Evolutionary conservation across 345 rosid species (phyloP).

Genomic region (Euphorbia peplus): DNA sequence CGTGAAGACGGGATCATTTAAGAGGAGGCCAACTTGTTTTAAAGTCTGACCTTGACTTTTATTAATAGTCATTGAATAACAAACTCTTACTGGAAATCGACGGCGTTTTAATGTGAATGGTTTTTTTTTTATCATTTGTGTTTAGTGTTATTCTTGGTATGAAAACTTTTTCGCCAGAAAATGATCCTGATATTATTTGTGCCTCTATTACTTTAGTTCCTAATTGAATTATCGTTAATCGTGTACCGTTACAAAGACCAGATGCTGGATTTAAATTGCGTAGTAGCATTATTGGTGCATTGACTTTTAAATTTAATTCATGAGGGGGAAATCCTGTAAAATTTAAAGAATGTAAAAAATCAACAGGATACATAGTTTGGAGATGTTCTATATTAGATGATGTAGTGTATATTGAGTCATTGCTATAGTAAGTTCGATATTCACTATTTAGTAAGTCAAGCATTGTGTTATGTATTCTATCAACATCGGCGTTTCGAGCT

Average conservation of each 20-base stretch:
- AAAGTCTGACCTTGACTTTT: not conserved
- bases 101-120: not conserved
- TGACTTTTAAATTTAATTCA: not conserved
- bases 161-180: not conserved
- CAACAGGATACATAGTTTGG: too few species aligned
- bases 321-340: too few species aligned
- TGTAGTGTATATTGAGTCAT: too few species aligned
- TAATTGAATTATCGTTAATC: not conserved
- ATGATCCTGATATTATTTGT: not conserved
- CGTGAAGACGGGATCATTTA: not conserved
- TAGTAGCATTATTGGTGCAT: not conserved
- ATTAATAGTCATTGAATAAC: not conserved
- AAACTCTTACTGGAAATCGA: not conserved
- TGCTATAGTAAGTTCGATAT: too few species aligned
- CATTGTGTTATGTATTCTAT: not conserved
- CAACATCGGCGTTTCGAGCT: not conserved
- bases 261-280: not conserved
- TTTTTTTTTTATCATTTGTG: not conserved
- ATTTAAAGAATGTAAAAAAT: too few species aligned
- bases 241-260: not conserved
- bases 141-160: not conserved
- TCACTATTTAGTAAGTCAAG: too few species aligned
- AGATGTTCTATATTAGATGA: not conserved
- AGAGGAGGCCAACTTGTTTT: not conserved
- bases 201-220: not conserved